Evolutionary conservation across 2,329 filamentous ascomycete genomes (phyloP).

Genomic region (Cryphonectria naterciae): DNA sequence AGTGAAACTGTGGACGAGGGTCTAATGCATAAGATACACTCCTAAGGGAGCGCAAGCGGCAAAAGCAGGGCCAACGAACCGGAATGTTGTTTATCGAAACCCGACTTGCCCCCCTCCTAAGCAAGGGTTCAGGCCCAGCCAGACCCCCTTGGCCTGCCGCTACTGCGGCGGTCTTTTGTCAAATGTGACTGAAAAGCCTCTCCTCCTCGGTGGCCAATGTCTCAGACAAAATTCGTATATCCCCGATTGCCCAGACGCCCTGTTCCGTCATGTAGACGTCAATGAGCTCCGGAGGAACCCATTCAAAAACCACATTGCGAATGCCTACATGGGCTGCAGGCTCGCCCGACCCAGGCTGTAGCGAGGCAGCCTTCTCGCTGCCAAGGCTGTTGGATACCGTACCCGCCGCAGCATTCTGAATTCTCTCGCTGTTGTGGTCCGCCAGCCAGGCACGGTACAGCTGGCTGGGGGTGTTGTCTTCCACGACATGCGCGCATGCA

Average conservation of each 20-base stretch:
- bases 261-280: conserved; percentile 60
- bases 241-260: conserved; percentile 46
- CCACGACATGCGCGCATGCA: conserved; percentile 48
- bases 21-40: not conserved
- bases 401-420: conserved; percentile 33
- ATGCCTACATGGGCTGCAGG: conserved; percentile 39
- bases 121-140: not conserved
- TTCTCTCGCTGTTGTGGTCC: conserved; percentile 33
- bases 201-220: conserved; percentile 43
- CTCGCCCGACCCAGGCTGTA: not conserved
- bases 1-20: not conserved
- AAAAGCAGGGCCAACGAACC: not conserved
- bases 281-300: conserved; percentile 55
- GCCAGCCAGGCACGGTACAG: conserved; percentile 52
- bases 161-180: conserved; percentile 5
- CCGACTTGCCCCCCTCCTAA: not conserved
- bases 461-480: conserved; percentile 58
- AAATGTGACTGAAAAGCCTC: conserved; percentile 49
- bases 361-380: conserved; percentile 12
- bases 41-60: not conserved
- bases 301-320: conserved; percentile 64
- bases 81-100: conserved; percentile 4
- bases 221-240: conserved; percentile 46
- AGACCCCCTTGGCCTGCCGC: not conserved
- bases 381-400: conserved; percentile 19